A percentile compares a stretch with the other conserved stretches of the same genome.
phyloP scores from a whole-genome alignment of 495 filamentous ascomycete genomes.

The Daldinia concentrica region DNA sequence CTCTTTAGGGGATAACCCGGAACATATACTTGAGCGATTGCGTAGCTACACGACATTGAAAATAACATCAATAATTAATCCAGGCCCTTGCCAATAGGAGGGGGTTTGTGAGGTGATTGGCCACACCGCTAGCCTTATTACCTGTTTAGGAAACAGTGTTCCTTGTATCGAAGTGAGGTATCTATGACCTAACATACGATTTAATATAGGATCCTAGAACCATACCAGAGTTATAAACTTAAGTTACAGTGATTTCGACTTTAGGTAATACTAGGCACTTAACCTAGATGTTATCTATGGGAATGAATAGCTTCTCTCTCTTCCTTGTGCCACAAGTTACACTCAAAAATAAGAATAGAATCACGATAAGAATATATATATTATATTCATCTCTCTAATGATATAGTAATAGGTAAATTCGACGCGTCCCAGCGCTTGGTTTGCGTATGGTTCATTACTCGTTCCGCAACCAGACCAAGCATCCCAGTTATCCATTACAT shows the following conservation, averaged over 20 bases:
- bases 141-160: constrained; percentile 27
- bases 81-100: not conserved
- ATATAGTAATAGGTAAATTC: constrained; percentile 1
- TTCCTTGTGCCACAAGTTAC: not conserved
- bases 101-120: constrained; percentile 22
- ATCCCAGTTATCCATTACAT: constrained; percentile 32
- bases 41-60: not conserved
- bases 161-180: not conserved
- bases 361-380: not conserved
- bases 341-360: no score
- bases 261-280: not conserved
- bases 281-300: not conserved
- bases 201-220: not conserved
- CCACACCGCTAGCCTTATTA: constrained; percentile 1
- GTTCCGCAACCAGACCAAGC: not conserved
- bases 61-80: not conserved
- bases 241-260: no score
- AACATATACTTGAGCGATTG: no score
- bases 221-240: not conserved
- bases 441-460: constrained; percentile 32
- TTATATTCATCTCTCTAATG: not conserved
- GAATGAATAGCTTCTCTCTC: not conserved
- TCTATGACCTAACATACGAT: not conserved
- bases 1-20: no score
- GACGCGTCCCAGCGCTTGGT: constrained; percentile 47